Percentiles rank a stretch among this genome's conserved stretches.
Conservation (phyloP, 768 basidiomycete genomes). For the Strobilomyces dryophilus region DNA sequence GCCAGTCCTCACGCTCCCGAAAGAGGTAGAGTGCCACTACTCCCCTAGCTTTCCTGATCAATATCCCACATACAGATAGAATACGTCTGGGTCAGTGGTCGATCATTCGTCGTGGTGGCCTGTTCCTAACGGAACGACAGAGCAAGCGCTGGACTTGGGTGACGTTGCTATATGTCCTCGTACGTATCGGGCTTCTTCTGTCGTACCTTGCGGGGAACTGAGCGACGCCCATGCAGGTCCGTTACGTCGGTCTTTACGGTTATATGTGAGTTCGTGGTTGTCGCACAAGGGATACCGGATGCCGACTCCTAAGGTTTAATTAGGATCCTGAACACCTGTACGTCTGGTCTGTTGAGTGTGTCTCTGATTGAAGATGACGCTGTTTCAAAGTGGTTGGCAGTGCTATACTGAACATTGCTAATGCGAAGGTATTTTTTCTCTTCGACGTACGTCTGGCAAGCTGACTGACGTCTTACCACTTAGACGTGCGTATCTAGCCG, state of each 20-base stretch:
- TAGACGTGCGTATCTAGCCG: conserved; percentile 2
- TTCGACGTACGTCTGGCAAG: too few species aligned
- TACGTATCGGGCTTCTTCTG: background rate
- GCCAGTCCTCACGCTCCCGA: background rate
- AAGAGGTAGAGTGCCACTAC: background rate
- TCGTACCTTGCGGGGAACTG: background rate
- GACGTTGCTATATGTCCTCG: background rate
- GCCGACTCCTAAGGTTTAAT: background rate
- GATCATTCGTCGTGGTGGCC: background rate
- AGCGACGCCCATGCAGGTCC: background rate
- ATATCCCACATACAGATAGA: background rate
- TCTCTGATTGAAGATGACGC: background rate
- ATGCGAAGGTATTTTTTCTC: conserved; percentile 1
- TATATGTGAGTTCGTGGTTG: background rate
- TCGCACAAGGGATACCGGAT: background rate
- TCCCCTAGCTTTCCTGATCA: background rate
- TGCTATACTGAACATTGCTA: background rate
- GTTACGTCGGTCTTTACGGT: background rate
- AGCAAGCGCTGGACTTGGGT: background rate
- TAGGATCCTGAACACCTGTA: background rate
- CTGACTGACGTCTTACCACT: background rate
- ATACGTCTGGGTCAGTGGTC: background rate
- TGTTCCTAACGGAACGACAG: background rate
- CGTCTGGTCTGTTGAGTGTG: background rate
- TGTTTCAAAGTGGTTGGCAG: conserved; percentile 3